Base-by-base conservation (phyloP, 2,329 filamentous ascomycete species). In the Fusarium staphyleae region DNA sequence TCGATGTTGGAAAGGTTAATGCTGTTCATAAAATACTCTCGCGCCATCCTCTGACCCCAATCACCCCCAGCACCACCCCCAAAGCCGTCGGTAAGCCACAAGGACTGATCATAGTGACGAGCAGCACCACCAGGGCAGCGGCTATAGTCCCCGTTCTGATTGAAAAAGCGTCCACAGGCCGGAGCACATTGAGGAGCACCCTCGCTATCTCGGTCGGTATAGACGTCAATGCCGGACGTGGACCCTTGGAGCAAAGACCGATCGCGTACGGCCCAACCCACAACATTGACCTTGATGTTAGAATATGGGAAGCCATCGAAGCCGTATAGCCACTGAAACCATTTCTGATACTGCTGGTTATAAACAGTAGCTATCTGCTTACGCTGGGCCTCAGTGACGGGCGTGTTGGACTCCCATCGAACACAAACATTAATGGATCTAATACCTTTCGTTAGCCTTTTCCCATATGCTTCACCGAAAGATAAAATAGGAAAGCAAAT, bases 21-120 rank as follows among this genome's bases (percentile, higher is more conserved):
- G 15, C 66, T 66, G 22, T 66, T 45, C 63, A 79, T 67, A 64
- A 78, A 77, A 63, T 77, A 77, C 56, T 78, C 75, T 22, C 67
- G 69, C 5, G 71, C 76, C 32, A 78, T 67, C 10, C 74, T 65
- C 64, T 78, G 75, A 29, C 76, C 77, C 76, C 77, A 79, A 58
- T 78, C 75, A 37, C 76, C 76, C 28, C 76, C 77, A 5, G 74
- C 71, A 49, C 77, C 77, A 34, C 77, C 77, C 1, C 53, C 30
- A 49, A 79, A 69, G 16, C 75, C 76, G 28, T 75, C 74, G 1
- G 77, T 78, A n/a, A 79, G 70, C 77, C 77, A 79, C 33, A 79
- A 69, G 14, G 72, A 74, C 60, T 75, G 66, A 58, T 78, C 75
- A 56, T 78, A 79, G 63, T 77, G 76, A 11, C 69, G 62, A 24